phyloP scores from a whole-genome alignment of 768 basidiomycete species.

The Mycena floridula region DNA sequence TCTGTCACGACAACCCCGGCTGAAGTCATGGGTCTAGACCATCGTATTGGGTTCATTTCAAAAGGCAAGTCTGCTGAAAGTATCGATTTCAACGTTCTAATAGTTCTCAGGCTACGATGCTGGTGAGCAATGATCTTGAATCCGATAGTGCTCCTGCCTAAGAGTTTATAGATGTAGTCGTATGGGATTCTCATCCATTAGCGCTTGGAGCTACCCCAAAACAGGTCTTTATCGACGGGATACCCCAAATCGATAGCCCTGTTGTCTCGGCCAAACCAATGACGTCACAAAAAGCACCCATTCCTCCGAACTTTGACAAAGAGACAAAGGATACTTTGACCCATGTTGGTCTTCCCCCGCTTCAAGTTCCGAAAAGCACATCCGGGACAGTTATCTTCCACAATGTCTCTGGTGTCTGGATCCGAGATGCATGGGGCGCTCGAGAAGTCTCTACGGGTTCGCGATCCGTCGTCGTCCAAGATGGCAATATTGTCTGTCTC shows the following conservation, averaged over 20 bases:
- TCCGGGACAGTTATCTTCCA: conserved; percentile 42
- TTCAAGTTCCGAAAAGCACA: conserved; percentile 30
- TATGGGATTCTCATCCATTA: conserved; percentile 78
- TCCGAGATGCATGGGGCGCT: conserved; percentile 6
- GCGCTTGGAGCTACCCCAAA: conserved; percentile 71
- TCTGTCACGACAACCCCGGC: conserved; percentile 66
- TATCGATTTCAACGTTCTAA: conserved; percentile 1
- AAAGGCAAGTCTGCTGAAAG: conserved; percentile 27
- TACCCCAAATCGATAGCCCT: conserved; percentile 47
- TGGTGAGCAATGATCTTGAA: conserved; percentile 19
- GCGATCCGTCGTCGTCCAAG: conserved; percentile 28
- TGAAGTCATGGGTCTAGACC: conserved; percentile 53
- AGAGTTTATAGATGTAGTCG: conserved; percentile 33
- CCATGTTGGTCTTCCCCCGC: conserved; percentile 66
- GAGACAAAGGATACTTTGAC: conserved; percentile 54
- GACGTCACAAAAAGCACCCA: conserved; percentile 44
- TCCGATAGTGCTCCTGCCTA: conserved; percentile 1
- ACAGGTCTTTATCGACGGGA: conserved; percentile 83
- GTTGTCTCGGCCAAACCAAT: conserved; percentile 35
- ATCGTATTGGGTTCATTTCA: conserved; percentile 60
- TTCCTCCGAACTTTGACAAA: conserved; percentile 50
- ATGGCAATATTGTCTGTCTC: conserved; percentile 49
- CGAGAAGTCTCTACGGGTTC: conserved; percentile 15
- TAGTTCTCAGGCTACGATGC: conserved; percentile 59
- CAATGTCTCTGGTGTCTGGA: conserved; percentile 40